These are phyloP conservation scores for Plasmodium malariae DNA, from an alignment of 169 alveolate species.

Conservation along the genomic window DNA sequence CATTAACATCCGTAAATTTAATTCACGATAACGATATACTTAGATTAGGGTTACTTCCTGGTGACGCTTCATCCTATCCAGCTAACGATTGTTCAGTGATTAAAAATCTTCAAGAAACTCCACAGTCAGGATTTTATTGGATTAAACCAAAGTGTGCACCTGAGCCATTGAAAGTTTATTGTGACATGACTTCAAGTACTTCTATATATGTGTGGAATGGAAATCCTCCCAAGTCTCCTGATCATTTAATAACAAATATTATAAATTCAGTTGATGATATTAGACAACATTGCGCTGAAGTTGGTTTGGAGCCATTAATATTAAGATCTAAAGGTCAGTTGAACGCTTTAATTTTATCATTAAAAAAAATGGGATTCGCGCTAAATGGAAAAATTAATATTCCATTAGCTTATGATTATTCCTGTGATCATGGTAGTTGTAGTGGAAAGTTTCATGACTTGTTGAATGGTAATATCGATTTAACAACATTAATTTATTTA, in stretches of 20 bases:
- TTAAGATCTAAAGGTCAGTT: slow-evolving; percentile 86
- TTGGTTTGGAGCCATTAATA: slow-evolving; percentile 91
- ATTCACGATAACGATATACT: slow-evolving; percentile 74
- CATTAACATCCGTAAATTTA: slow-evolving; percentile 66
- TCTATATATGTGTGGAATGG: slow-evolving; percentile 84
- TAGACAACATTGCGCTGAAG: slow-evolving; percentile 88
- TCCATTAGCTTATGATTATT: slow-evolving; percentile 91
- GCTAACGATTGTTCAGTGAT: slow-evolving; percentile 92
- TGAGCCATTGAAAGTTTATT: slow-evolving; percentile 90
- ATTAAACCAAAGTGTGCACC: slow-evolving; percentile 90
- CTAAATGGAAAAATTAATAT: slow-evolving; percentile 86
- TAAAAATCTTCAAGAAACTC: slow-evolving; percentile 58
- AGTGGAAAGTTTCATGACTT: slow-evolving; percentile 89
- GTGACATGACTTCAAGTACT: slow-evolving; percentile 90
- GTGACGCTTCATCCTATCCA: slow-evolving; percentile 89
- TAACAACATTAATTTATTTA: slow-evolving; percentile 81
- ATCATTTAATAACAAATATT: slow-evolving; percentile 76
- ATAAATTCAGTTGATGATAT: slow-evolving; percentile 86
- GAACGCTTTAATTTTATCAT: slow-evolving; percentile 85
- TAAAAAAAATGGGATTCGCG: slow-evolving; percentile 87
- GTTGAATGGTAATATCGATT: slow-evolving; percentile 80
- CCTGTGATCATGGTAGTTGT: slow-evolving; percentile 87
- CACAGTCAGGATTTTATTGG: slow-evolving; percentile 93
- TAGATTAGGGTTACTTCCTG: slow-evolving; percentile 80
- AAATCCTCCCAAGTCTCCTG: slow-evolving; percentile 79